Evolutionary conservation across 768 basidiomycete genomes (phyloP).

Genomic region (Mycena amicta): DNA sequence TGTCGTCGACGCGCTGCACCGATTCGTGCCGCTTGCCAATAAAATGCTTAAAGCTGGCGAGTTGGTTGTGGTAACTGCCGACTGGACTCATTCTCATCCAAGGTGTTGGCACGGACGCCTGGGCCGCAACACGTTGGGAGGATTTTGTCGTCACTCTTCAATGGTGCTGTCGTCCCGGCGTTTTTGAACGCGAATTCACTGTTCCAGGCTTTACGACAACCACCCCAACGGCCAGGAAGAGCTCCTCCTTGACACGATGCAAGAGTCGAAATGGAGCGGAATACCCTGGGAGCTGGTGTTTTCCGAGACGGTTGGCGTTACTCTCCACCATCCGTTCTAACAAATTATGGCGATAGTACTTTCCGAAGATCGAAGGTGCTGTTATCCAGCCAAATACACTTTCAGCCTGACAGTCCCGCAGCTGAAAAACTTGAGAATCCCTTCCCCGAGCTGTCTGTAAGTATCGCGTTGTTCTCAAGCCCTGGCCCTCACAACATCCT

Average conservation of each 20-base stretch:
- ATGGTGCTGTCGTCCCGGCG: slow-evolving; percentile 37
- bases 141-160: slow-evolving; percentile 58
- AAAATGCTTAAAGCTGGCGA: slow-evolving; percentile 53
- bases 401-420: slow-evolving; percentile 7
- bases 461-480: slow-evolving; percentile 14
- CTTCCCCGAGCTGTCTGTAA: slow-evolving; percentile 42
- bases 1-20: slow-evolving; percentile 52
- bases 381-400: background rate
- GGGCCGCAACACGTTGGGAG: slow-evolving; percentile 59
- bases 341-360: no score
- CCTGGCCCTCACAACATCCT: no score
- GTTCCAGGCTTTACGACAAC: slow-evolving; percentile 51
- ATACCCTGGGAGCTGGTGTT: slow-evolving; percentile 60
- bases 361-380: slow-evolving; percentile 35
- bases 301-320: slow-evolving; percentile 37
- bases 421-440: slow-evolving; percentile 43
- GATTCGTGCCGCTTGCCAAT: slow-evolving; percentile 55
- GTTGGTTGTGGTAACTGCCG: background rate
- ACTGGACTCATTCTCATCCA: background rate
- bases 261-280: slow-evolving; percentile 50
- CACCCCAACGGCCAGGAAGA: slow-evolving; percentile 52
- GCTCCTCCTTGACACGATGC: slow-evolving; percentile 56
- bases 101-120: slow-evolving; percentile 50
- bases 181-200: background rate
- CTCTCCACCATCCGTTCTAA: background rate